Conservation (phyloP, 2,329 filamentous ascomycete species). For the Aotearoamyces nothofagi region DNA sequence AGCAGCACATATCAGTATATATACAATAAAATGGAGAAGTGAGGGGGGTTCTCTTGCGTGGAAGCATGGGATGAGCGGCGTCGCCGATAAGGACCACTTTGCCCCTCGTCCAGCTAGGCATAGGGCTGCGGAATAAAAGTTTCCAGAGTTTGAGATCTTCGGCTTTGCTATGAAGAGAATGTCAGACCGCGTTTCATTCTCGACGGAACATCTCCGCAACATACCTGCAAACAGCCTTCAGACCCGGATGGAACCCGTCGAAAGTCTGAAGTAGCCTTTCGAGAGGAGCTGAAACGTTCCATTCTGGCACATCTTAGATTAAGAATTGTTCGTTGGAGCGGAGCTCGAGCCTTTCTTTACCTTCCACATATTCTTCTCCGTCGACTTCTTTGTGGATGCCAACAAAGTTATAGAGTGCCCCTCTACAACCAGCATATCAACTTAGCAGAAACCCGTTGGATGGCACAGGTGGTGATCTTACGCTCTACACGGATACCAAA, state of each 20-base stretch:
- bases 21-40: not conserved
- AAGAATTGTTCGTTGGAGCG: not conserved
- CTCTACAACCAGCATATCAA: no score
- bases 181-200: not conserved
- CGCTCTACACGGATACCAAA: conserved; percentile 15
- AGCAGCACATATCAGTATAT: not conserved
- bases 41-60: conserved; percentile 6
- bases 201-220: not conserved
- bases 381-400: no score
- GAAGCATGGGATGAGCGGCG: conserved; percentile 14
- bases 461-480: conserved; percentile 6
- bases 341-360: no score
- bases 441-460: no score
- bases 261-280: conserved; percentile 8
- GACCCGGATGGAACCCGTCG: conserved; percentile 6
- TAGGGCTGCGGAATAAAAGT: conserved; percentile 14
- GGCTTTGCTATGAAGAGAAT: conserved; percentile 16
- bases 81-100: conserved; percentile 10
- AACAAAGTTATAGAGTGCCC: no score
- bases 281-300: no score
- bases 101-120: conserved; percentile 10
- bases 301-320: not conserved
- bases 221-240: conserved; percentile 8
- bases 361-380: no score
- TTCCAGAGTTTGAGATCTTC: conserved; percentile 18